A percentile compares a stretch with the other conserved stretches of the same genome.
phyloP scores from a whole-genome alignment of 2,329 filamentous ascomycete genomes.

The Claviceps maximensis region DNA sequence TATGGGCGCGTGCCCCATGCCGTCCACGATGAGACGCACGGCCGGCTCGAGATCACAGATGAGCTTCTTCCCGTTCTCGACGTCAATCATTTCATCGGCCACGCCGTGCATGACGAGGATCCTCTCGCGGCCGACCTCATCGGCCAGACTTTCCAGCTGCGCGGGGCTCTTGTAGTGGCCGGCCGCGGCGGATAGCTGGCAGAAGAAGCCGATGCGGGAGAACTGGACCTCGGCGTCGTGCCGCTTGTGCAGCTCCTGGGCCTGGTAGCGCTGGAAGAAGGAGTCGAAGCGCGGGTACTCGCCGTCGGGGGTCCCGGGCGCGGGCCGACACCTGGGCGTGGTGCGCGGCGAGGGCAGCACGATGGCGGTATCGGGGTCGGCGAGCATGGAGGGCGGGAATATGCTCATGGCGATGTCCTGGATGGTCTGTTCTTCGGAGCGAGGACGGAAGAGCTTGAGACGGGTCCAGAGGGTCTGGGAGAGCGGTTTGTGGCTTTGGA shows the following conservation, averaged over 20 bases:
- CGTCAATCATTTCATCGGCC: conserved; percentile 63
- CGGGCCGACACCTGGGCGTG: conserved; percentile 27
- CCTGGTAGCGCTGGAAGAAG: conserved; percentile 73
- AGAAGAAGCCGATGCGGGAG: conserved; percentile 52
- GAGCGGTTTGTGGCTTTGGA: conserved; percentile 50
- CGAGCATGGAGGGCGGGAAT: conserved; percentile 53
- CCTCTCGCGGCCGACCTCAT: conserved; percentile 55
- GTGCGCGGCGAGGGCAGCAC: conserved; percentile 32
- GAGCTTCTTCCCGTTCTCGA: conserved; percentile 56
- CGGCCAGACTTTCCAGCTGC: conserved; percentile 52
- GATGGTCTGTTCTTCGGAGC: conserved; percentile 54
- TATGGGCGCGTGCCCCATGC: conserved; percentile 61
- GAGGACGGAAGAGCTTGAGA: conserved; percentile 50
- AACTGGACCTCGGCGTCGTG: conserved; percentile 42
- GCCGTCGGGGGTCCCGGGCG: conserved; percentile 12
- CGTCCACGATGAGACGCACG: conserved; percentile 50
- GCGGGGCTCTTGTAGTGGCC: conserved; percentile 63
- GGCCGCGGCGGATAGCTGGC: conserved; percentile 65
- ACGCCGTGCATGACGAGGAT: conserved; percentile 71
- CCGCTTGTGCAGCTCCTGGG: conserved; percentile 64
- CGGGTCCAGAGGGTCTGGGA: conserved; percentile 49
- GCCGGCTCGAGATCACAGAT: conserved; percentile 51
- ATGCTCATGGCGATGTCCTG: conserved; percentile 50
- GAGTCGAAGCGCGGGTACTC: conserved; percentile 48
- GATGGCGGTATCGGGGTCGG: conserved; percentile 38